phyloP scores from a whole-genome alignment of 257 asterid genomes.

The Primulina tabacum region DNA sequence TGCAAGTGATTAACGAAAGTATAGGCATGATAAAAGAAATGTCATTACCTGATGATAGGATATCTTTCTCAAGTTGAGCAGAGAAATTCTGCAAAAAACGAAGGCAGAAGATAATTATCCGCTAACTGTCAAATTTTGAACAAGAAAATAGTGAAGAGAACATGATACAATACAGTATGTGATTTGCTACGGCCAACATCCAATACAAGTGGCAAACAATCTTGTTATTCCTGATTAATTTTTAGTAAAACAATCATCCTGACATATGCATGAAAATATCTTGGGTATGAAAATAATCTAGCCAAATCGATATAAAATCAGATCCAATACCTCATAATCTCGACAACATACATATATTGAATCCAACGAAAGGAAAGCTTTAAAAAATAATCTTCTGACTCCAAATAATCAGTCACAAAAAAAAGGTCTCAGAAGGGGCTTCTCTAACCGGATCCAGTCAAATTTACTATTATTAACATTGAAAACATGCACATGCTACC shows the following conservation, averaged over 20 bases:
- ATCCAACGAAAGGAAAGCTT: conserved; percentile 15
- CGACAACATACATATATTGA: neutral
- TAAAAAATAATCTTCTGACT: conserved; percentile 2
- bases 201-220: neutral
- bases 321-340: neutral
- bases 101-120: conserved; percentile 21
- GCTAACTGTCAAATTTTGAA: neutral
- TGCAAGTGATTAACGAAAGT: conserved; percentile 2
- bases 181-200: neutral
- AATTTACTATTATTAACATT: conserved; percentile 9
- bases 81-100: conserved; percentile 61
- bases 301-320: neutral
- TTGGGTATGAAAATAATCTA: neutral
- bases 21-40: conserved; percentile 18
- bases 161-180: neutral
- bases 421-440: conserved; percentile 21
- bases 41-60: conserved; percentile 75
- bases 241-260: neutral
- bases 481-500: conserved; percentile 5
- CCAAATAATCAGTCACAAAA: conserved; percentile 2
- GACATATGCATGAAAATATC: too few relatives aligned
- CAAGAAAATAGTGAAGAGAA: neutral
- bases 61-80: conserved; percentile 87
- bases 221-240: neutral
- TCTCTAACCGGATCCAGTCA: conserved; percentile 20